These are phyloP conservation scores for Hypoxylon rickii DNA, from an alignment of 495 filamentous ascomycete genomes.

Conservation along the genomic window DNA sequence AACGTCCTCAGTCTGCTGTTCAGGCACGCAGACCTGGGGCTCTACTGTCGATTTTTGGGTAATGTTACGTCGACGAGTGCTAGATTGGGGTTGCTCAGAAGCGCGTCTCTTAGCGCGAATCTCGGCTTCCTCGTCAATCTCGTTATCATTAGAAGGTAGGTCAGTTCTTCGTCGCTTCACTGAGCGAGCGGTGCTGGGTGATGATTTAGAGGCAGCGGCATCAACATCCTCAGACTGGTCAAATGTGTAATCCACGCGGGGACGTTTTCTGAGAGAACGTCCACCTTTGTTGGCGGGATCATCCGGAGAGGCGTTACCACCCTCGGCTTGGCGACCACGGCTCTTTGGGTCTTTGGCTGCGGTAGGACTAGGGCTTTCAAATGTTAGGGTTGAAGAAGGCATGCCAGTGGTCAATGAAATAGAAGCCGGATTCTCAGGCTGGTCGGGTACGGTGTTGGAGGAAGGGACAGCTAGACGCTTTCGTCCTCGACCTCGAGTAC, in stretches of 20 bases:
- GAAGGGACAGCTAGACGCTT: conserved; percentile 30
- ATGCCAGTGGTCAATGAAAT: conserved; percentile 30
- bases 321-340: conserved; percentile 41
- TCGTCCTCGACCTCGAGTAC: conserved; percentile 28
- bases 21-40: conserved; percentile 35
- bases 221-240: conserved; percentile 47
- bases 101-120: conserved; percentile 39
- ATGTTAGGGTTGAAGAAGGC: conserved; percentile 32
- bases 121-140: conserved; percentile 39
- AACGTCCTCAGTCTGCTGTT: conserved; percentile 43
- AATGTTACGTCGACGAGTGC: conserved; percentile 42
- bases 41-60: conserved; percentile 39
- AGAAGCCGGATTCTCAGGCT: conserved; percentile 23
- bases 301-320: conserved; percentile 37
- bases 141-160: conserved; percentile 14
- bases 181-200: conserved; percentile 26
- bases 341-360: conserved; percentile 42
- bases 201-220: conserved; percentile 26
- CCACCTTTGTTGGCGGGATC: conserved; percentile 49
- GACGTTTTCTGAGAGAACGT: conserved; percentile 53
- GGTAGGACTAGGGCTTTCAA: conserved; percentile 39
- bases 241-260: conserved; percentile 52
- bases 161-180: conserved; percentile 40
- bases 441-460: conserved; percentile 19
- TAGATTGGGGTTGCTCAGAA: conserved; percentile 37